These are phyloP conservation scores for Linnemannia zychae DNA, from an alignment of 192 early-diverging fungal species.

Conservation along the genomic window DNA sequence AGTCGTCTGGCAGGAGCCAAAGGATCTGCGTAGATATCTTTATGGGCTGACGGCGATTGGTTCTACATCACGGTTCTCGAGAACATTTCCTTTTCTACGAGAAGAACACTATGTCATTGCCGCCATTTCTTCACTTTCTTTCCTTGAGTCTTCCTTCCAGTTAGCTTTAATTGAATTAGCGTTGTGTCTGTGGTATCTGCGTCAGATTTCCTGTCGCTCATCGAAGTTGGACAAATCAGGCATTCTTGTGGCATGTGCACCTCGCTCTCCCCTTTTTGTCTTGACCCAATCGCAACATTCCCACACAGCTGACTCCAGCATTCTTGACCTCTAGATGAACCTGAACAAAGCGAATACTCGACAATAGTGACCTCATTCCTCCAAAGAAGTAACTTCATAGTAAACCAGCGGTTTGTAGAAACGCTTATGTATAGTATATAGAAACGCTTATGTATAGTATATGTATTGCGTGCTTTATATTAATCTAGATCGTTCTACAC, in stretches of 20 bases:
- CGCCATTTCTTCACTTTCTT: not conserved
- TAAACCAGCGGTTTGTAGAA: too few relatives aligned
- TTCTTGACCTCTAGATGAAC: not conserved
- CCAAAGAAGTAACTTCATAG: not conserved
- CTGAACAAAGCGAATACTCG: not conserved
- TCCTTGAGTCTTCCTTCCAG: not conserved
- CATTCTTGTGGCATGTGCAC: not conserved
- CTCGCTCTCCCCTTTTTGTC: not conserved
- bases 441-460: too few relatives aligned
- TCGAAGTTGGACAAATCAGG: not conserved
- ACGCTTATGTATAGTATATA: too few relatives aligned
- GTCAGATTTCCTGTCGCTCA: not conserved
- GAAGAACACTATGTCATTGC: not conserved
- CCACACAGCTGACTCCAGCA: not conserved
- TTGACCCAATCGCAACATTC: not conserved
- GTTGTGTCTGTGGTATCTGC: not conserved
- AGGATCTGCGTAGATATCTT: not conserved
- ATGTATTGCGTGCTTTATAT: too few relatives aligned
- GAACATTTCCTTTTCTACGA: not conserved
- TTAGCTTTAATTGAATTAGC: not conserved
- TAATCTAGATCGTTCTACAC: constrained; percentile 16
- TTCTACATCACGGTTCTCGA: not conserved
- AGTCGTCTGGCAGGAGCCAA: too few relatives aligned
- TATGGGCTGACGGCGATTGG: not conserved
- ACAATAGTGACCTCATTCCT: not conserved